These are phyloP conservation scores for Dioscorea alata DNA, from an alignment of 106 monocot genomes.

Conservation along the genomic window DNA sequence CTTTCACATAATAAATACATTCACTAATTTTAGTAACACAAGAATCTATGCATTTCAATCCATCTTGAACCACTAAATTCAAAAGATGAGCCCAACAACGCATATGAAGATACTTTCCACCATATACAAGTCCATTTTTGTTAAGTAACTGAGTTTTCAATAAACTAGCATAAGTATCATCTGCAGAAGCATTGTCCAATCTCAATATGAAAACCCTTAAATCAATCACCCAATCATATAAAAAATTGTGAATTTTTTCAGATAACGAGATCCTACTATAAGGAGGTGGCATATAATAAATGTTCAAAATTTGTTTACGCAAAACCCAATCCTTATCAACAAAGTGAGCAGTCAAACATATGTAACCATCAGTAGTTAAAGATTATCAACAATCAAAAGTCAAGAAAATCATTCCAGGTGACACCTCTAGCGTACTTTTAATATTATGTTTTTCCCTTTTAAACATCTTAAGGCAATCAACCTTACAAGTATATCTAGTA, in stretches of 20 bases:
- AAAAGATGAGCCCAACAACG: slow-evolving; percentile 8
- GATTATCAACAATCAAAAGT: slow-evolving; percentile 4
- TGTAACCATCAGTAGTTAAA: neutral
- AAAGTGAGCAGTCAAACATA: slow-evolving; percentile 5
- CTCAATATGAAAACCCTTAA: neutral
- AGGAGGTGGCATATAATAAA: neutral
- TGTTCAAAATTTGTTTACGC: neutral
- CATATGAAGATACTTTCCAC: neutral
- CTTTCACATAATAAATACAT: neutral
- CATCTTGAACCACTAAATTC: slow-evolving; percentile 12
- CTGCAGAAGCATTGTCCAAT: slow-evolving; percentile 8
- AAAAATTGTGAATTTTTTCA: neutral
- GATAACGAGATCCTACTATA: neutral
- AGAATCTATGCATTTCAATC: neutral
- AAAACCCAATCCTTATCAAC: neutral
- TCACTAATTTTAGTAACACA: neutral
- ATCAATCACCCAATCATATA: neutral
- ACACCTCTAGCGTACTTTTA: neutral
- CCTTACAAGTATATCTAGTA: neutral
- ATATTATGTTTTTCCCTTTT: neutral
- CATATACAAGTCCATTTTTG: neutral
- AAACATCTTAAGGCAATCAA: neutral
- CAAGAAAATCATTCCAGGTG: neutral
- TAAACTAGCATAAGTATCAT: neutral
- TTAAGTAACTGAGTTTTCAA: neutral